Percentiles rank a stretch among this genome's conserved stretches.
These are phyloP conservation scores for Agaricus subrufescens DNA, from an alignment of 768 basidiomycete genomes.

Conservation along the genomic window DNA sequence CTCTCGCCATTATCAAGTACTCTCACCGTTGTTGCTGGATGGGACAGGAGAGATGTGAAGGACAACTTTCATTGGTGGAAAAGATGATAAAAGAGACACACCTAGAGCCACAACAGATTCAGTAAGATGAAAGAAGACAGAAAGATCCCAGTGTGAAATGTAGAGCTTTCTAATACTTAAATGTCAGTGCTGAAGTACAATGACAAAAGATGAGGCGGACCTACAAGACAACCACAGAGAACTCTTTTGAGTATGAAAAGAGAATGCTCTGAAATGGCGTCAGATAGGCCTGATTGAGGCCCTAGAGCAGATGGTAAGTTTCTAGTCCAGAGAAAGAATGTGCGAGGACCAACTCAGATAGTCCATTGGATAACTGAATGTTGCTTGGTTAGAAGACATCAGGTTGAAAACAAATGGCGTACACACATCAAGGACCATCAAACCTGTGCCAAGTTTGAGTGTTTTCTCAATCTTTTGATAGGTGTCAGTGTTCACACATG, in stretches of 20 bases:
- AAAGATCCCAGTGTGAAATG: conserved; percentile 69
- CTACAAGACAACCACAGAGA: conserved; percentile 61
- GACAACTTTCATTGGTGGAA: conserved; percentile 16
- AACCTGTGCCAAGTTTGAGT: conserved; percentile 50
- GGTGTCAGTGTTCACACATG: too few species aligned
- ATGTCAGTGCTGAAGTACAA: neutral
- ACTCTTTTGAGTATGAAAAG: conserved; percentile 48
- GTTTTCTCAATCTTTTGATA: too few species aligned
- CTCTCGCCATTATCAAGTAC: too few species aligned
- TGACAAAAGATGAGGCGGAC: conserved; percentile 25
- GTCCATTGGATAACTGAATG: conserved; percentile 73
- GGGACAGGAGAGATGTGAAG: conserved; percentile 16
- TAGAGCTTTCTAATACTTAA: conserved; percentile 53
- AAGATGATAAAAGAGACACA: neutral
- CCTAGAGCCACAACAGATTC: conserved; percentile 22
- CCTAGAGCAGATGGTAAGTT: conserved; percentile 24
- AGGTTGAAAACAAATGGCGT: conserved; percentile 21
- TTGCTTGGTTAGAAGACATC: neutral
- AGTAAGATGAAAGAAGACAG: conserved; percentile 52
- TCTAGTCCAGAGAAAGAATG: neutral
- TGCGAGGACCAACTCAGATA: conserved; percentile 45
- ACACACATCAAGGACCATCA: conserved; percentile 73
- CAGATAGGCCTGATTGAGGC: conserved; percentile 28
- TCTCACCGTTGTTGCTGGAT: conserved; percentile 28
- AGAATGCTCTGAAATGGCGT: conserved; percentile 50